Percentiles rank a stretch among this genome's conserved stretches.
phyloP scores from a whole-genome alignment of 2,329 filamentous ascomycete genomes.

The Paecilomyces sp. region DNA sequence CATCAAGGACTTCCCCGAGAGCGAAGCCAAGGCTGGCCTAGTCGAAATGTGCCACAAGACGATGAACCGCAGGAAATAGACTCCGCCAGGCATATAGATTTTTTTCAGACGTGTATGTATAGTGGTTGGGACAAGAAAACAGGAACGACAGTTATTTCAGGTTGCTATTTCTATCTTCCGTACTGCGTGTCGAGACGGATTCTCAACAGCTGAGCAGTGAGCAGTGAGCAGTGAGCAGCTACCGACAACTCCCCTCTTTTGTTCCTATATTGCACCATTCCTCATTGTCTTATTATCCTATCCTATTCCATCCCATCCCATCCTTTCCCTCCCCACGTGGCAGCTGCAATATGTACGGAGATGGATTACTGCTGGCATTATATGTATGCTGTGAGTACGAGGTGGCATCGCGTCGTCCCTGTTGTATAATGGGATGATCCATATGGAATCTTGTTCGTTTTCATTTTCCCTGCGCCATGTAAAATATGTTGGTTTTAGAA shows the following conservation, averaged over 20 bases:
- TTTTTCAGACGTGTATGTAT: not conserved
- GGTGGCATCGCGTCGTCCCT: not conserved
- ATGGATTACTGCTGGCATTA: not conserved
- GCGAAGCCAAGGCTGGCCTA: slow-evolving; percentile 85
- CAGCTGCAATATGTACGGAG: not conserved
- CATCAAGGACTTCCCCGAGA: slow-evolving; percentile 72
- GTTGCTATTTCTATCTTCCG: not conserved
- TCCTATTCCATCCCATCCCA: not conserved
- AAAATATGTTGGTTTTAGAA: not conserved
- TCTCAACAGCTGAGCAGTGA: not conserved
- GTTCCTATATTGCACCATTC: not conserved
- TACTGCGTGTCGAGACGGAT: not conserved
- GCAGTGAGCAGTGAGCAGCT: not conserved
- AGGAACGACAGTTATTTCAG: not conserved
- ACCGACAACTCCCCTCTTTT: not conserved
- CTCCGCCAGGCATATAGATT: not conserved
- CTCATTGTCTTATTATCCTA: not conserved
- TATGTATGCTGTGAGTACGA: not conserved
- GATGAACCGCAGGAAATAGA: slow-evolving; percentile 74
- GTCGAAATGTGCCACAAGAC: slow-evolving; percentile 93
- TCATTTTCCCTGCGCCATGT: not conserved
- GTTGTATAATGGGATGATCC: not conserved
- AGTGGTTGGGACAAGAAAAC: not conserved
- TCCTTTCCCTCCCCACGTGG: not conserved
- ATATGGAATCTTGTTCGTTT: not conserved